A percentile compares a stretch with the other conserved stretches of the same genome.
Evolutionary conservation across 2,329 filamentous ascomycete genomes (phyloP).

Genomic region (Fusarium torulosum): DNA sequence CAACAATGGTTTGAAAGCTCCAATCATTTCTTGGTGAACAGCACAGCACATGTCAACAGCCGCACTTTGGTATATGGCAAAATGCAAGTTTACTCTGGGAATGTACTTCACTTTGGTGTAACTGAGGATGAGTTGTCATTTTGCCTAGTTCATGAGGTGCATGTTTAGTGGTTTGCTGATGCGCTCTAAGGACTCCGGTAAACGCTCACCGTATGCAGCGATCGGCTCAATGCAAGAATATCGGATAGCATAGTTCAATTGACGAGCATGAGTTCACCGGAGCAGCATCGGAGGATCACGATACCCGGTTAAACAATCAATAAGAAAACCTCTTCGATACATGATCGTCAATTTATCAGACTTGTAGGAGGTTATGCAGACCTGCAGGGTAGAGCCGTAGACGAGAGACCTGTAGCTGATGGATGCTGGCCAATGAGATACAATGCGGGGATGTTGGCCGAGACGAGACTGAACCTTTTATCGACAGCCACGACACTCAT

Average conservation of each 20-base stretch:
- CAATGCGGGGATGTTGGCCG: conserved; percentile 39
- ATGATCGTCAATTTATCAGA: conserved; percentile 16
- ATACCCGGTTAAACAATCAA: neutral
- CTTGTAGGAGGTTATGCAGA: conserved; percentile 7
- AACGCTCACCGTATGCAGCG: neutral
- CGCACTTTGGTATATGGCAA: conserved; percentile 11
- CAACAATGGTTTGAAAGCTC: neutral
- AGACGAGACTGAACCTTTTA: conserved; percentile 55
- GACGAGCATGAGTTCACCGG: neutral
- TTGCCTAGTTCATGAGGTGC: conserved; percentile 11
- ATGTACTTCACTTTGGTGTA: conserved; percentile 2
- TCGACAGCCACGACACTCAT: conserved; percentile 63
- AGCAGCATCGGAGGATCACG: neutral
- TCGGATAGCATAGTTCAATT: neutral
- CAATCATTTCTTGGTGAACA: conserved; percentile 25
- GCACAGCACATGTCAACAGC: conserved; percentile 10
- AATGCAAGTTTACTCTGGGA: conserved; percentile 17
- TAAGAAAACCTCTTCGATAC: neutral
- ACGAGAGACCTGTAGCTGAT: conserved; percentile 9
- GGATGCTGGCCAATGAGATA: conserved; percentile 33
- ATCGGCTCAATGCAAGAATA: neutral
- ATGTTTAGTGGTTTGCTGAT: conserved; percentile 7
- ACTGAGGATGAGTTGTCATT: conserved; percentile 37
- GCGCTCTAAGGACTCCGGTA: neutral
- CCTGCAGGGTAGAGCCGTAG: conserved; percentile 18